phyloP scores from a whole-genome alignment of 148 eudicot species.

The Nyssa sinensis region DNA sequence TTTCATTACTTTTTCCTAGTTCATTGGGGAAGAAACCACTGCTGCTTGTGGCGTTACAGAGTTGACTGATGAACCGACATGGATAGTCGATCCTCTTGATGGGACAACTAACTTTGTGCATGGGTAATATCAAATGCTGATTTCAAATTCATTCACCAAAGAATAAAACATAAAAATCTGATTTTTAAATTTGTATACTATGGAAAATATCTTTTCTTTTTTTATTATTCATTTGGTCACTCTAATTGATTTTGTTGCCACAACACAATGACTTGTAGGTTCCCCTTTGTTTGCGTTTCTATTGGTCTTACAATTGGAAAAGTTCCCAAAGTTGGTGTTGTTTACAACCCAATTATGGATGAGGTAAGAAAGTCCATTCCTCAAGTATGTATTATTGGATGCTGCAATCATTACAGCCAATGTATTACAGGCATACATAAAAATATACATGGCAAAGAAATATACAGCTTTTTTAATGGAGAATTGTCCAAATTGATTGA shows the following conservation, averaged over 20 bases:
- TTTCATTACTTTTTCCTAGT: slow-evolving; percentile 35
- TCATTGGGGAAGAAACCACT: slow-evolving; percentile 95
- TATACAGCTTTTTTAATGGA: neutral
- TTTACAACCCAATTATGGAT: slow-evolving; percentile 87
- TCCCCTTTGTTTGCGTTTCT: slow-evolving; percentile 93
- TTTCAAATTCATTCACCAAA: too few relatives aligned
- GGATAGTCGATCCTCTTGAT: slow-evolving; percentile 98
- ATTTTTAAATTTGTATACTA: neutral
- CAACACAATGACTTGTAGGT: slow-evolving; percentile 46
- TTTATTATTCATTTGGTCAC: neutral
- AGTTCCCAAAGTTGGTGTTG: slow-evolving; percentile 78
- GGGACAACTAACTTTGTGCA: slow-evolving; percentile 97
- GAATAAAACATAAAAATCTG: too few relatives aligned
- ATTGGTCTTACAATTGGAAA: slow-evolving; percentile 88
- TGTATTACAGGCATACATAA: neutral
- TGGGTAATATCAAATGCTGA: slow-evolving; percentile 44
- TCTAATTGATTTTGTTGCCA: neutral
- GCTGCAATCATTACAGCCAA: neutral
- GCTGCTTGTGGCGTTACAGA: slow-evolving; percentile 81
- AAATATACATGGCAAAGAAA: neutral
- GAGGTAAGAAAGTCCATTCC: slow-evolving; percentile 50
- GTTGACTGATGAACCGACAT: slow-evolving; percentile 89
- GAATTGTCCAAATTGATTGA: neutral
- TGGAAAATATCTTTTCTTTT: neutral
- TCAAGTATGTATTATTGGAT: neutral